Evolutionary conservation across 176 grass and related monocot species (phyloP).

Genomic region (Puccinellia tenuiflora): DNA sequence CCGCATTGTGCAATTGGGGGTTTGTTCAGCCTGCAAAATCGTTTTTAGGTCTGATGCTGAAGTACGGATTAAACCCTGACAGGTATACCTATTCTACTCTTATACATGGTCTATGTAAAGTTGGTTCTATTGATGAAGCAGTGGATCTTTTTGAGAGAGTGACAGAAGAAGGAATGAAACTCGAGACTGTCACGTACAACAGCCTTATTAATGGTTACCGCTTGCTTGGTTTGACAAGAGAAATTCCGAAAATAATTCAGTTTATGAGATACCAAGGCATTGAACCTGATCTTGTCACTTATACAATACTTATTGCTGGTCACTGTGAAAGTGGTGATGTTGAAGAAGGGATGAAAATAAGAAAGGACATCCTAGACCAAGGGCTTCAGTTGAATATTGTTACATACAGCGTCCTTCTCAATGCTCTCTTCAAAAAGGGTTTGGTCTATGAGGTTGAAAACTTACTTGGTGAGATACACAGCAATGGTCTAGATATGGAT

Average conservation of each 20-base stretch:
- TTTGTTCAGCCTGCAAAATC: conserved; percentile 63
- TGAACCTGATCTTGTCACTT: conserved; percentile 76
- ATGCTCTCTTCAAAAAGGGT: conserved; percentile 67
- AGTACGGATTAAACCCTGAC: conserved; percentile 61
- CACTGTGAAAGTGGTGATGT: conserved; percentile 75
- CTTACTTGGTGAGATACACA: conserved; percentile 73
- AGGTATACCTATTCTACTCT: conserved; percentile 70
- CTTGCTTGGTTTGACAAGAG: conserved; percentile 55
- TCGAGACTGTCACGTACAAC: conserved; percentile 69
- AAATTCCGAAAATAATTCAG: conserved; percentile 55
- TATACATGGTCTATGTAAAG: conserved; percentile 75
- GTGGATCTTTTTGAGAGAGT: conserved; percentile 44
- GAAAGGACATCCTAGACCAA: conserved; percentile 59
- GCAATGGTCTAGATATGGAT: conserved; percentile 76
- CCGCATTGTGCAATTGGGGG: conserved; percentile 53
- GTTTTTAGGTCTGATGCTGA: conserved; percentile 68
- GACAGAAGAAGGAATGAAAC: conserved; percentile 43
- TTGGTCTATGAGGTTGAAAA: conserved; percentile 62
- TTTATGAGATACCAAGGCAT: conserved; percentile 66
- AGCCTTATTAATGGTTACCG: conserved; percentile 73
- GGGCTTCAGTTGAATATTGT: conserved; percentile 84
- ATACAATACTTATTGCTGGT: conserved; percentile 72
- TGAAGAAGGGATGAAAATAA: conserved; percentile 73
- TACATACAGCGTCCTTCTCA: conserved; percentile 81
- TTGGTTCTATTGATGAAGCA: conserved; percentile 53